phyloP scores from a whole-genome alignment of 2,329 filamentous ascomycete genomes.

The Arthrobotrys sinensis region DNA sequence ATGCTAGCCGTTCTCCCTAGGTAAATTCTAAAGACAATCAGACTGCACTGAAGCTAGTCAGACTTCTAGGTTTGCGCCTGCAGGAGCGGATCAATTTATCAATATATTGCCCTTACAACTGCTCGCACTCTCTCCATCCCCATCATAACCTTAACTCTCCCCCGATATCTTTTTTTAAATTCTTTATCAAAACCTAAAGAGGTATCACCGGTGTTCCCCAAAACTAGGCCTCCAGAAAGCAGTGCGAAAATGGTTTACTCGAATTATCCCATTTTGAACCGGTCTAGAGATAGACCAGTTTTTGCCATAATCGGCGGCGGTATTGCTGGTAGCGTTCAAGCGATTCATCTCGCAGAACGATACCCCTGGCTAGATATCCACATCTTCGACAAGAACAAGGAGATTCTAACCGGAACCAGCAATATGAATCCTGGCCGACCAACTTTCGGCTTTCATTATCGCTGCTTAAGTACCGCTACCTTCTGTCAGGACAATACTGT shows the following conservation, averaged over 20 bases:
- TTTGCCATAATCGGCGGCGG: conserved; percentile 42
- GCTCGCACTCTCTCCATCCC: too few relatives aligned
- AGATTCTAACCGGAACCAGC: conserved; percentile 34
- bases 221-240: conserved; percentile 16
- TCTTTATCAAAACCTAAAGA: neutral
- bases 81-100: too few relatives aligned
- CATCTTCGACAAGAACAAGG: conserved; percentile 41
- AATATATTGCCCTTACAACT: too few relatives aligned
- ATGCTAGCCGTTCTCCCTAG: too few relatives aligned
- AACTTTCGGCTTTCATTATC: conserved; percentile 46
- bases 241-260: conserved; percentile 44
- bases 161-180: too few relatives aligned
- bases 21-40: too few relatives aligned
- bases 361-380: conserved; percentile 36
- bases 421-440: conserved; percentile 44
- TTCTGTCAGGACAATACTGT: conserved; percentile 48
- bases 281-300: conserved; percentile 21
- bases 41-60: too few relatives aligned
- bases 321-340: conserved; percentile 42
- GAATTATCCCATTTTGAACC: neutral
- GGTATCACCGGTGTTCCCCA: neutral
- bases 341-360: conserved; percentile 39
- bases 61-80: too few relatives aligned
- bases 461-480: conserved; percentile 31
- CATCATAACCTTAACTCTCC: too few relatives aligned